These are phyloP conservation scores for Rhazya stricta DNA, from an alignment of 257 asterid genomes.

Conservation along the genomic window DNA sequence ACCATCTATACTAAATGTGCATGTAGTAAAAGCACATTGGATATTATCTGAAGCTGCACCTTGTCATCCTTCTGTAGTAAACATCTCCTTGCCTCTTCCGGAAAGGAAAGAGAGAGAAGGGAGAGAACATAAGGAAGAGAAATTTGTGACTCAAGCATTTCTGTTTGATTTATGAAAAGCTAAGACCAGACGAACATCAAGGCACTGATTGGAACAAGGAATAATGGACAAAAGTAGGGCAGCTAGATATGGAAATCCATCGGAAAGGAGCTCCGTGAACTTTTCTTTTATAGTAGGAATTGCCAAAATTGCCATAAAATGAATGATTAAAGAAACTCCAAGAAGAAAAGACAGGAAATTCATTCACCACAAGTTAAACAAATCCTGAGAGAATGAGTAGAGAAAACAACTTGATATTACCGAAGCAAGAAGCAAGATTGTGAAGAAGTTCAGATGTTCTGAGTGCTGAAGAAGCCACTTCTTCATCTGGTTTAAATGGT, in stretches of 20 bases:
- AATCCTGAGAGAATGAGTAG: background rate
- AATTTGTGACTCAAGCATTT: background rate
- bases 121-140: background rate
- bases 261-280: background rate
- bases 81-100: background rate
- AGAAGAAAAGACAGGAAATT: background rate
- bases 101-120: background rate
- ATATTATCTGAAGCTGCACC: background rate
- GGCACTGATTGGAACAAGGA: background rate
- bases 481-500: slow-evolving; percentile 47
- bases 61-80: background rate
- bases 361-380: background rate
- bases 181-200: background rate
- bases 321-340: background rate
- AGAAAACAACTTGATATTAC: slow-evolving; percentile 28
- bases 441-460: slow-evolving; percentile 68
- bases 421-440: slow-evolving; percentile 73
- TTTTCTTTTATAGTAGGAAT: background rate
- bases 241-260: background rate
- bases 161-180: background rate
- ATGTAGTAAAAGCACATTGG: background rate
- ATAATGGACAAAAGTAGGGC: background rate
- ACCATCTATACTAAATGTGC: background rate
- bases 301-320: background rate
- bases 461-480: slow-evolving; percentile 61